phyloP scores from a whole-genome alignment of 805 yeast species.

The Kuraishia cidri region DNA sequence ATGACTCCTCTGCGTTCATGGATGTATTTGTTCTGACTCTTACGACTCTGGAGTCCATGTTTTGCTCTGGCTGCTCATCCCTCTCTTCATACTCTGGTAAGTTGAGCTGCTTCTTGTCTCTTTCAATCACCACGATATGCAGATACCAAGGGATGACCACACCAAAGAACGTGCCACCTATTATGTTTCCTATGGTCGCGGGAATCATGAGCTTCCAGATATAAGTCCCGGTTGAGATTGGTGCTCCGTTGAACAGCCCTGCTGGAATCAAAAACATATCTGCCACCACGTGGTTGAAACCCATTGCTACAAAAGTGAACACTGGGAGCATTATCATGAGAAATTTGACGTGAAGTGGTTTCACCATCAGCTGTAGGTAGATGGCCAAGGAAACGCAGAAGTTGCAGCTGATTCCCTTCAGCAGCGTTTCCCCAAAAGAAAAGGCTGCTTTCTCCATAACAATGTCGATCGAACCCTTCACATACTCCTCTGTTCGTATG shows the following conservation, averaged over 20 bases:
- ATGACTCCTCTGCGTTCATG: slow-evolving; percentile 5
- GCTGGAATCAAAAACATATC: slow-evolving; percentile 66
- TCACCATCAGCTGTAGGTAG: slow-evolving; percentile 68
- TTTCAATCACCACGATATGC: slow-evolving; percentile 64
- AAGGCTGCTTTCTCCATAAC: slow-evolving; percentile 31
- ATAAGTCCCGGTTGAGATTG: slow-evolving; percentile 50
- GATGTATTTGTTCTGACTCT: slow-evolving; percentile 25
- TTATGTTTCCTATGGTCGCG: slow-evolving; percentile 63
- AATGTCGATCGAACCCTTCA: slow-evolving; percentile 37
- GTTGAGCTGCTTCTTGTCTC: slow-evolving; percentile 51
- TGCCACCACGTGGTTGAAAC: slow-evolving; percentile 76
- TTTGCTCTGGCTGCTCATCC: slow-evolving; percentile 76
- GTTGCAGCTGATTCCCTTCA: slow-evolving; percentile 72
- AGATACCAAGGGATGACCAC: slow-evolving; percentile 61
- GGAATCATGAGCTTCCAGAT: slow-evolving; percentile 72
- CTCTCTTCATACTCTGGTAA: slow-evolving; percentile 63
- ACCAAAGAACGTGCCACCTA: slow-evolving; percentile 72
- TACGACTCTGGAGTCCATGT: slow-evolving; percentile 73
- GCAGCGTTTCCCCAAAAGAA: slow-evolving; percentile 51
- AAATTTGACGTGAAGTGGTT: slow-evolving; percentile 71
- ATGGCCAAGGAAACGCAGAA: slow-evolving; percentile 71
- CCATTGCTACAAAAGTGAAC: slow-evolving; percentile 70
- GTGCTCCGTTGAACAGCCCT: slow-evolving; percentile 62
- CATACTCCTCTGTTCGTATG: slow-evolving; percentile 28
- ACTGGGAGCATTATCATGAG: slow-evolving; percentile 57